These are phyloP conservation scores for Epichloe hybrida DNA, from an alignment of 2,329 filamentous ascomycete genomes.

Conservation along the genomic window DNA sequence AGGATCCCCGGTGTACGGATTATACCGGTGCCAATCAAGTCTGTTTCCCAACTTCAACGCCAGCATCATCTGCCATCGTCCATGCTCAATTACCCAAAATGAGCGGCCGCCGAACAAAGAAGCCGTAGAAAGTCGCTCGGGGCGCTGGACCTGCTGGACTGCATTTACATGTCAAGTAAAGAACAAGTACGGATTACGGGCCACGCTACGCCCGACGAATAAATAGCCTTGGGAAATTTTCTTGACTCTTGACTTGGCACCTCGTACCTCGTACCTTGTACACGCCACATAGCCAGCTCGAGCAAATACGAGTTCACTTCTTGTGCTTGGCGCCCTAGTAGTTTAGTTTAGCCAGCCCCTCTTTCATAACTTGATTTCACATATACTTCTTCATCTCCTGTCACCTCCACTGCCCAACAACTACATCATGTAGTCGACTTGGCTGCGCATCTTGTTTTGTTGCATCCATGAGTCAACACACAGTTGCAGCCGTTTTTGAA, in stretches of 20 bases:
- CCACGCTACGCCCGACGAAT: too few species aligned
- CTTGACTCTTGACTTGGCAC: too few species aligned
- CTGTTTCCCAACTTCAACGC: too few species aligned
- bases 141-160: too few species aligned
- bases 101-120: not conserved
- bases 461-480: slow-evolving; percentile 2
- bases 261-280: not conserved
- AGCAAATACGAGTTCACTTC: slow-evolving; percentile 1
- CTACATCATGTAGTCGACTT: slow-evolving; percentile 3
- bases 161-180: too few species aligned
- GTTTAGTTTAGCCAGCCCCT: not conserved
- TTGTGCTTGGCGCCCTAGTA: not conserved
- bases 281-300: not conserved
- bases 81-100: not conserved
- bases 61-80: too few species aligned
- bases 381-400: not conserved
- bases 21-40: too few species aligned
- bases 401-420: not conserved
- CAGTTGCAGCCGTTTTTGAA: slow-evolving; percentile 1
- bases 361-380: not conserved
- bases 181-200: too few species aligned
- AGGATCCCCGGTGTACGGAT: too few species aligned
- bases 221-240: too few species aligned
- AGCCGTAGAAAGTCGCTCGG: too few species aligned
- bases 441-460: not conserved